Percentiles rank a stretch among this genome's conserved stretches.
phyloP scores from a whole-genome alignment of 257 asterid genomes.

The Jacaranda copaia region DNA sequence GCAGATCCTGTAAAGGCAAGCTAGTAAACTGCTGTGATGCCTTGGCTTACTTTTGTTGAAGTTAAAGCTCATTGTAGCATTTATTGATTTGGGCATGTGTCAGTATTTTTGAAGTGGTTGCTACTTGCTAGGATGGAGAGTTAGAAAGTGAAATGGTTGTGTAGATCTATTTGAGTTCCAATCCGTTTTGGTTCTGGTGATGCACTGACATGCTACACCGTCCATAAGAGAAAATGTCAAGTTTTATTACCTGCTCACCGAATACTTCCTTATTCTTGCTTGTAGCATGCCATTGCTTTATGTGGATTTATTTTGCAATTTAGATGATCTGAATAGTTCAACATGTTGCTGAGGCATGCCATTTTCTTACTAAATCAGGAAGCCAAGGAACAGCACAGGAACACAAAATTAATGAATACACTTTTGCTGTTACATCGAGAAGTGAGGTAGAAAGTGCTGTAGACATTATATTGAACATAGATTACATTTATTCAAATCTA shows the following conservation, averaged over 20 bases:
- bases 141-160: not conserved
- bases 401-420: slow-evolving; percentile 80
- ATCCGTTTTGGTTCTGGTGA: not conserved
- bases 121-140: slow-evolving; percentile 8
- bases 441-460: slow-evolving; percentile 66
- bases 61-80: slow-evolving; percentile 12
- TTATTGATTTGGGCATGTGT: slow-evolving; percentile 16
- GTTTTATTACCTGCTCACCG: not conserved
- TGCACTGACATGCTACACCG: not conserved
- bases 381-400: slow-evolving; percentile 93
- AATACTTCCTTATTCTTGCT: too few relatives aligned
- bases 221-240: slow-evolving; percentile 5
- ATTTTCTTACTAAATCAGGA: slow-evolving; percentile 56
- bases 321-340: not conserved
- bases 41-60: slow-evolving; percentile 16
- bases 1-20: not conserved
- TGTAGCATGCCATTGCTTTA: slow-evolving; percentile 1
- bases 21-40: slow-evolving; percentile 1
- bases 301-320: not conserved
- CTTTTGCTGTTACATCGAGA: slow-evolving; percentile 89
- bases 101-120: slow-evolving; percentile 17
- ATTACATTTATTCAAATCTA: slow-evolving; percentile 17
- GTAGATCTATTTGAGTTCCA: not conserved
- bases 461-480: slow-evolving; percentile 33
- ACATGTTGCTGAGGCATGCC: slow-evolving; percentile 10